Conservation (phyloP, 2,329 filamentous ascomycete species). For the Lomentospora prolificans region DNA sequence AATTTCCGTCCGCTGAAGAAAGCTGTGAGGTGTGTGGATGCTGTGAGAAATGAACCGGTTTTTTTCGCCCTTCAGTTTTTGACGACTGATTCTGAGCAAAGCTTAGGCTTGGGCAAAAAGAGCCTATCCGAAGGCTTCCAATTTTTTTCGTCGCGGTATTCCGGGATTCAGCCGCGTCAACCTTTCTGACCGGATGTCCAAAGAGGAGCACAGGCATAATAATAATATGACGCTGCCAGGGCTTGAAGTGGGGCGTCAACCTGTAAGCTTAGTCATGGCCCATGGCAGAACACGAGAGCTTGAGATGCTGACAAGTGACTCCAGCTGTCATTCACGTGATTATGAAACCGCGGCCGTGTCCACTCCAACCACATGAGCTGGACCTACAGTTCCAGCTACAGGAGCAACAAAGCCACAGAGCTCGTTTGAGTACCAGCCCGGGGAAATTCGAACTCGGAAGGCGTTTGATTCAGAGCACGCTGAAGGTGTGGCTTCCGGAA, state of each 20-base stretch:
- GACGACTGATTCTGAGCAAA: neutral
- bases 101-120: neutral
- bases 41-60: neutral
- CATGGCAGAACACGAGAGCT: neutral
- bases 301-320: neutral
- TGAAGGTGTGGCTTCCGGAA: neutral
- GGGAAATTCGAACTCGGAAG: neutral
- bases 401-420: neutral
- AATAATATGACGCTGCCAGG: constrained; percentile 2
- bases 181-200: neutral
- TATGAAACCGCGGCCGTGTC: too few relatives aligned
- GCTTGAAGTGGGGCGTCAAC: neutral
- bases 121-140: neutral
- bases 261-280: too few relatives aligned
- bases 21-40: neutral
- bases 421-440: neutral
- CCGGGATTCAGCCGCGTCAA: constrained; percentile 7
- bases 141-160: constrained; percentile 6
- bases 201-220: neutral
- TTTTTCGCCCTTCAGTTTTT: neutral
- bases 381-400: neutral
- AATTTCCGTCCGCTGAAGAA: neutral
- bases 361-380: too few relatives aligned
- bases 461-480: neutral
- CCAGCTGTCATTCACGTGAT: neutral